These are phyloP conservation scores for Cyathus striatus DNA, from an alignment of 768 basidiomycete species.

Conservation along the genomic window DNA sequence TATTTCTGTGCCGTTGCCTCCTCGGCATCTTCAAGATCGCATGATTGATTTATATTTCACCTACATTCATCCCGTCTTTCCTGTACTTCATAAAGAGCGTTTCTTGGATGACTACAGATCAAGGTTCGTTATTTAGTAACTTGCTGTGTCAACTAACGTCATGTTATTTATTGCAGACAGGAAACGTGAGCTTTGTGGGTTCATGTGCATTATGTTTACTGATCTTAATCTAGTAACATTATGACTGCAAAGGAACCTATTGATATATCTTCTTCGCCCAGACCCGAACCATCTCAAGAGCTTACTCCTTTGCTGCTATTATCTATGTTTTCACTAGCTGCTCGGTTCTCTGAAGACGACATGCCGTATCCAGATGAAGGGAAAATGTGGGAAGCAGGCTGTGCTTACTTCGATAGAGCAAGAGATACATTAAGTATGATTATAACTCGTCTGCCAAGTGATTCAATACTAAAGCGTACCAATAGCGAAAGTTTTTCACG, in stretches of 20 bases:
- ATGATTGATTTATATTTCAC: slow-evolving; percentile 76
- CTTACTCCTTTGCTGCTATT: slow-evolving; percentile 67
- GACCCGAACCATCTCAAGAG: slow-evolving; percentile 55
- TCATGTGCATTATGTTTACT: no score
- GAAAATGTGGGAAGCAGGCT: slow-evolving; percentile 70
- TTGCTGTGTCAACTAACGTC: no score
- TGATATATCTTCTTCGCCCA: slow-evolving; percentile 26
- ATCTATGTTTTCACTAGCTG: slow-evolving; percentile 78
- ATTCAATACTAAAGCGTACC: slow-evolving; percentile 3
- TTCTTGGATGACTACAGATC: slow-evolving; percentile 62
- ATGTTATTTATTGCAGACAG: no score
- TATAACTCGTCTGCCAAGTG: neutral
- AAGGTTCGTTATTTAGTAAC: slow-evolving; percentile 32
- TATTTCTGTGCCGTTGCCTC: slow-evolving; percentile 51
- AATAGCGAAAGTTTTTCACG: slow-evolving; percentile 59
- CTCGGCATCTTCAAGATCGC: slow-evolving; percentile 56
- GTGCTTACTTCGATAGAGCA: slow-evolving; percentile 58
- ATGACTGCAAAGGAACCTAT: slow-evolving; percentile 21
- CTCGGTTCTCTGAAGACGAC: slow-evolving; percentile 59
- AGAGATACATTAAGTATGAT: slow-evolving; percentile 54
- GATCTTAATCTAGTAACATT: no score
- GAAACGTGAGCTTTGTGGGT: no score
- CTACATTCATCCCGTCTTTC: slow-evolving; percentile 80
- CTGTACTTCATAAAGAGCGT: slow-evolving; percentile 67
- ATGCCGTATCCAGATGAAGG: slow-evolving; percentile 38